Base-by-base conservation (phyloP, 371 early-diverging fungal genomes). In the Mortierella sp. region DNA sequence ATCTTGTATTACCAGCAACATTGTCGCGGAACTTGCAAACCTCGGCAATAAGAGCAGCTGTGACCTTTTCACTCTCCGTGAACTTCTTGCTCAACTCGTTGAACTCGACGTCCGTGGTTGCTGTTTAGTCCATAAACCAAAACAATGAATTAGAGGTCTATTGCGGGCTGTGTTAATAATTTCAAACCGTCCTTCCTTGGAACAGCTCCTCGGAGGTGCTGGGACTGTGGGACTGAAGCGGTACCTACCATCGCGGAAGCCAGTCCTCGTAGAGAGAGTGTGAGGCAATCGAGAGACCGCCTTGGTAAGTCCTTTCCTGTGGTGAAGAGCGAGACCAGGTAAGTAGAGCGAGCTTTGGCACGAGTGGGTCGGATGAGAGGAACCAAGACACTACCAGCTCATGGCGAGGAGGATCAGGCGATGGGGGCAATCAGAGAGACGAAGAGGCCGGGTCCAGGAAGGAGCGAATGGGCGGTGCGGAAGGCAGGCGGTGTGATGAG, bases 1-100 rank as follows among this genome's bases (percentile, higher is more conserved):
- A 34, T 34, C 34, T 10, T 7, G 34, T 34, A 52, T 45, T 83
- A 88, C 89, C 82, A 19, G 89, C 71, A 47, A 95, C 79, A 46
- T 85, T 84, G 78, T 95, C 94, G 59, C 93, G 90, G 79, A 91
- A 94, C 54, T 87, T 86, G 57, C 82, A 76, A 6, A 93, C 89
- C 54, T 93, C 94, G 22, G 81, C 81, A 19, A 86, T 58, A 2
- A 95, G 79, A 49, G 81, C 67, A 21, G 82, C 70, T 13, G 91
- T 86, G 13, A 80, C 61, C 57, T 84, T 82, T 24, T 87, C 83
- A 48, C 89, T 71, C 17, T 82, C 83, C 54, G 86, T 86, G 67
- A 94, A 90, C 29, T 80, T 71, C 27, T 80, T 82, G 56, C 87
- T 86, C 60, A 91, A 71, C n/a, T 81, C 85, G 34, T 82, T 78